phyloP scores from a whole-genome alignment of 2,329 filamentous ascomycete species.

The Escovopsis sp. region DNA sequence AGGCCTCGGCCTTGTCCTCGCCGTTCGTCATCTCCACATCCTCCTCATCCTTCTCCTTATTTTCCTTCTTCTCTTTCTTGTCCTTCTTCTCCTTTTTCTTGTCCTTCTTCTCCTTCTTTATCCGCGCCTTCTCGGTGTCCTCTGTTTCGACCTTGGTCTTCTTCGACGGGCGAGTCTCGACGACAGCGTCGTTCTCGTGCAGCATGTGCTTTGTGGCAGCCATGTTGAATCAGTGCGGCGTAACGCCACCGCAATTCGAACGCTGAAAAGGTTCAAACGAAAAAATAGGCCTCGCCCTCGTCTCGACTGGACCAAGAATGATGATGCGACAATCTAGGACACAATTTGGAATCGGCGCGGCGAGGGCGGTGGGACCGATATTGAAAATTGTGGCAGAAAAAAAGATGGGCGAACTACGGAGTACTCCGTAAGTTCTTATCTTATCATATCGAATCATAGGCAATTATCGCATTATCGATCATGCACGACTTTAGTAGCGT shows the following conservation, averaged over 20 bases:
- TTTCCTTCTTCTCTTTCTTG: constrained; percentile 25
- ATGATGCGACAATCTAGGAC: not conserved
- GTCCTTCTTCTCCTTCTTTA: constrained; percentile 28
- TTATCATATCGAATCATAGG: too few species aligned
- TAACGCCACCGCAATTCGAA: not conserved
- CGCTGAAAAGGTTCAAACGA: not conserved
- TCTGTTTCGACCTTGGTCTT: constrained; percentile 23
- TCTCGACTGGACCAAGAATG: not conserved
- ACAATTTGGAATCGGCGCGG: not conserved
- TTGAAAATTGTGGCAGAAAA: too few species aligned
- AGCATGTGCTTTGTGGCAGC: constrained; percentile 25
- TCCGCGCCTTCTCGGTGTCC: constrained; percentile 15
- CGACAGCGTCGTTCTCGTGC: constrained; percentile 16
- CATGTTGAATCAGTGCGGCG: constrained; percentile 13
- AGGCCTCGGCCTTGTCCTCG: constrained; percentile 9
- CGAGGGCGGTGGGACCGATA: not conserved
- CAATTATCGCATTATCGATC: too few species aligned
- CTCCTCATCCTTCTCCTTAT: constrained; percentile 16
- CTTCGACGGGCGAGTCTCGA: constrained; percentile 19
- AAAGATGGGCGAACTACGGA: too few species aligned
- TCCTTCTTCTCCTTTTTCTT: constrained; percentile 18
- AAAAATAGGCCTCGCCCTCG: not conserved
- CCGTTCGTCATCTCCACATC: constrained; percentile 5
- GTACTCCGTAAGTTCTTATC: too few species aligned
- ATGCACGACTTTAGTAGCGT: too few species aligned